A percentile compares a stretch with the other conserved stretches of the same genome.
phyloP scores from a whole-genome alignment of 2,329 filamentous ascomycete genomes.

The Pezicula carpinea region DNA sequence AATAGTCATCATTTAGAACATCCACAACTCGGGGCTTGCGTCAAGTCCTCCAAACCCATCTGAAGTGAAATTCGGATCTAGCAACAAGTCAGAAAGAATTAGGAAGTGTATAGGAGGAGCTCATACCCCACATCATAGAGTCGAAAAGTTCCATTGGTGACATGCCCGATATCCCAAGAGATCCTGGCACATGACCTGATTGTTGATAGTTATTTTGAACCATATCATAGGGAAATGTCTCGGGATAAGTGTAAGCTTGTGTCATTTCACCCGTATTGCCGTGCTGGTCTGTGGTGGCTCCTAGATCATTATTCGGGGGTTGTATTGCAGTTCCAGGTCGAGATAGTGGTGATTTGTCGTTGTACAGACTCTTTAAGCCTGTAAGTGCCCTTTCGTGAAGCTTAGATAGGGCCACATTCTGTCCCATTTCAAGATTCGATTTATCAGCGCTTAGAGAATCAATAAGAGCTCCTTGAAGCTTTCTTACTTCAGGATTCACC shows the following conservation, averaged over 20 bases:
- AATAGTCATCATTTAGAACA: neutral
- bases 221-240: constrained; percentile 53
- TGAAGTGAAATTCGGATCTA: neutral
- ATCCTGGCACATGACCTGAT: constrained; percentile 37
- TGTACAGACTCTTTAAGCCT: constrained; percentile 56
- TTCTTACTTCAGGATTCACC: constrained; percentile 52
- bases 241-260: neutral
- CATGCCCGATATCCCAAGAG: constrained; percentile 49
- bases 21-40: neutral
- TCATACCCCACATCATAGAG: constrained; percentile 58
- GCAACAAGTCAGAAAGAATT: neutral
- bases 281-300: too few relatives aligned
- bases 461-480: constrained; percentile 57
- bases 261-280: constrained; percentile 35
- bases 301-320: too few relatives aligned
- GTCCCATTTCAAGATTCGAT: constrained; percentile 36
- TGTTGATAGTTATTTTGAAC: constrained; percentile 34
- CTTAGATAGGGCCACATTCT: constrained; percentile 55
- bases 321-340: neutral
- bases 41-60: neutral
- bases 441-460: constrained; percentile 37
- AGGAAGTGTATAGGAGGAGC: neutral
- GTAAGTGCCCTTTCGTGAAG: constrained; percentile 52
- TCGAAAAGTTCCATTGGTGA: constrained; percentile 61
- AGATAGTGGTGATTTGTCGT: neutral